Evolutionary conservation across 768 basidiomycete genomes (phyloP).

Genomic region (Boletus coccyginus): DNA sequence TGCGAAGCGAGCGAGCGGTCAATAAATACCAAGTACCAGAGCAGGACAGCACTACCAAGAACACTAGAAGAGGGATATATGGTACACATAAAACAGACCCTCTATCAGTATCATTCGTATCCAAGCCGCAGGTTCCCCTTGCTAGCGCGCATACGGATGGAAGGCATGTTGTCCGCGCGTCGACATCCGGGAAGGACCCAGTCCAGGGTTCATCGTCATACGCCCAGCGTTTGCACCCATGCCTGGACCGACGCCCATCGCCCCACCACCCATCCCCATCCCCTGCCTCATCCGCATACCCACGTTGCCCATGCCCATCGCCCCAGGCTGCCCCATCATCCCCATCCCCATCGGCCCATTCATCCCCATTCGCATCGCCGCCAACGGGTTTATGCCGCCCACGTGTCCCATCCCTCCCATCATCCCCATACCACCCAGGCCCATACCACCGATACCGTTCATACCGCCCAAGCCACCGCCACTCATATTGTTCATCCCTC

Average conservation of each 20-base stretch:
- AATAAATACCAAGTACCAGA: conserved; percentile 14
- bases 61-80: conserved; percentile 29
- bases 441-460: conserved; percentile 19
- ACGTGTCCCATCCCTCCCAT: conserved; percentile 30
- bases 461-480: conserved; percentile 19
- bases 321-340: conserved; percentile 30
- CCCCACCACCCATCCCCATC: conserved; percentile 41
- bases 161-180: conserved; percentile 57
- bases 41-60: conserved; percentile 9
- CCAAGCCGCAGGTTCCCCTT: not conserved
- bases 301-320: conserved; percentile 28
- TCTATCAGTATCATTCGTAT: not conserved
- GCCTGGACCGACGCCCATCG: conserved; percentile 34
- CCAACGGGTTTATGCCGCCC: conserved; percentile 30
- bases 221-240: conserved; percentile 35
- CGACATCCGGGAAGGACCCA: conserved; percentile 48
- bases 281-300: conserved; percentile 35
- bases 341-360: conserved; percentile 37
- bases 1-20: not conserved
- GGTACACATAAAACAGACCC: conserved; percentile 21
- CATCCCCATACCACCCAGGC: conserved; percentile 38
- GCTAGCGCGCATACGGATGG: conserved; percentile 61
- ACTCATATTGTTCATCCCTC: conserved; percentile 28
- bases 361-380: conserved; percentile 39
- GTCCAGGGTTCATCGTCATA: conserved; percentile 40